Base-by-base conservation (phyloP, 2,329 filamentous ascomycete species). In the Neoscytalidium dimidiatum region DNA sequence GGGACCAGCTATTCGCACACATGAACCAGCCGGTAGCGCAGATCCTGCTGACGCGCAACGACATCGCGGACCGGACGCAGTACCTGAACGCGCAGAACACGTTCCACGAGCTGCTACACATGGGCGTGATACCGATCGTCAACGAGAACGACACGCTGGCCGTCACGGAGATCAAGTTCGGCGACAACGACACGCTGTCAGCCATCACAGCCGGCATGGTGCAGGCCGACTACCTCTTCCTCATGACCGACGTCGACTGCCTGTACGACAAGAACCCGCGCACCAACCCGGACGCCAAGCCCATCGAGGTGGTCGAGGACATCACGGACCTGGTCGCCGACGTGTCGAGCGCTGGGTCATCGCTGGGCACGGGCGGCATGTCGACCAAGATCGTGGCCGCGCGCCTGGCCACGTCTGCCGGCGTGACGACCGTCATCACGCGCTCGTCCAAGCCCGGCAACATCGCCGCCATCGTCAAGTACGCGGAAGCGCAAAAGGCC, bases 191-290 rank as follows among this genome's bases (percentile, higher is more conserved):
- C 78, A 99, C 95, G 1, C 84, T 99, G 52, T 97, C 93, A 13
- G 95, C 95, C 65, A 97, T 99, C 71, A 97, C 95, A 0, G 92
- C 95, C 0, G 95, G 91, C 69, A 98, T 98, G 93, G 92, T 98
- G 21, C 92, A 97, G 73, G 95, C 95, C 58, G 94, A 99, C 74
- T 92, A 97, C 72, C 85, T 99, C 9, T 99, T 99, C 79, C 85
- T 99, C 68, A 98, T 99, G 95, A 99, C 95, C 0, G 95, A 99
- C 74, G 95, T 99, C 53, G 95, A 99, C 76, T 97, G 94, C 75
- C 83, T 99, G 13, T 99, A 99, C 78, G 93, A 96, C 78, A 95
- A 94, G 78, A 99, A 99, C 72, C 95, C 95, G 1, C 86, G 95
- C 31, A 89, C 88, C 1, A 84, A 96, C 72, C 88, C 92, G 0